phyloP scores from a whole-genome alignment of 805 yeast genomes.

The Kuraishia hungarica region DNA sequence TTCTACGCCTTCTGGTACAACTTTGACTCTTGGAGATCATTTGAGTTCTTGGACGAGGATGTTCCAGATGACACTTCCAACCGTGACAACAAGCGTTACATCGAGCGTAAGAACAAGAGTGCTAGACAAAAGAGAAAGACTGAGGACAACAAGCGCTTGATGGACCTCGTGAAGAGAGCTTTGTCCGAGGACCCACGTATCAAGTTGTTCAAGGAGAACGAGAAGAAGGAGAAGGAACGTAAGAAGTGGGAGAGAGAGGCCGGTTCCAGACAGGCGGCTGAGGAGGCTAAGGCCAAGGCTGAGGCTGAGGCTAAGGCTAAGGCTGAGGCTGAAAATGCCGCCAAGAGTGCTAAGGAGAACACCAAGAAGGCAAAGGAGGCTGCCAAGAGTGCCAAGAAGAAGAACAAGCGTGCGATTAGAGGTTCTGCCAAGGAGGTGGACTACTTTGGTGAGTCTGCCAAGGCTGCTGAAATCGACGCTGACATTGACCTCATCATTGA shows the following conservation, averaged over 20 bases:
- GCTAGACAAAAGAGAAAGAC: slow-evolving; percentile 96
- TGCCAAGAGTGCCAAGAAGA: slow-evolving; percentile 97
- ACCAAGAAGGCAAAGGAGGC: slow-evolving; percentile 85
- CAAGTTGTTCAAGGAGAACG: slow-evolving; percentile 85
- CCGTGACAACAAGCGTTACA: slow-evolving; percentile 98
- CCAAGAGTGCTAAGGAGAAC: slow-evolving; percentile 48
- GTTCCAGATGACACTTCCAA: slow-evolving; percentile 98
- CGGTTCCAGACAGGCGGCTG: slow-evolving; percentile 95
- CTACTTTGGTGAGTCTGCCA: slow-evolving; percentile 74
- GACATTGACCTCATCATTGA: slow-evolving; percentile 79
- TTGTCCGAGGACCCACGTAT: slow-evolving; percentile 91
- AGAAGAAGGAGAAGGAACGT: slow-evolving; percentile 89
- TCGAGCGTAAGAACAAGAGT: slow-evolving; percentile 94
- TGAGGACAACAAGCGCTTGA: slow-evolving; percentile 88
- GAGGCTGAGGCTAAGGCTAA: slow-evolving; percentile 83
- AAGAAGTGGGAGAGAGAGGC: slow-evolving; percentile 98
- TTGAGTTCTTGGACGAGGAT: slow-evolving; percentile 97
- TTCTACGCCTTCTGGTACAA: slow-evolving; percentile 91
- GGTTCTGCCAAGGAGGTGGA: slow-evolving; percentile 71
- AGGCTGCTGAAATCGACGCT: slow-evolving; percentile 59
- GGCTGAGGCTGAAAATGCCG: slow-evolving; percentile 68
- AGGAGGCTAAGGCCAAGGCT: slow-evolving; percentile 74
- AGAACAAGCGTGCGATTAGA: slow-evolving; percentile 55
- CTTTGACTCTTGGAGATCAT: slow-evolving; percentile 96
- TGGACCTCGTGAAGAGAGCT: slow-evolving; percentile 83